Percentiles rank a stretch among this genome's conserved stretches.
Conservation (phyloP, 768 basidiomycete species). For the Lactarius tabidus region DNA sequence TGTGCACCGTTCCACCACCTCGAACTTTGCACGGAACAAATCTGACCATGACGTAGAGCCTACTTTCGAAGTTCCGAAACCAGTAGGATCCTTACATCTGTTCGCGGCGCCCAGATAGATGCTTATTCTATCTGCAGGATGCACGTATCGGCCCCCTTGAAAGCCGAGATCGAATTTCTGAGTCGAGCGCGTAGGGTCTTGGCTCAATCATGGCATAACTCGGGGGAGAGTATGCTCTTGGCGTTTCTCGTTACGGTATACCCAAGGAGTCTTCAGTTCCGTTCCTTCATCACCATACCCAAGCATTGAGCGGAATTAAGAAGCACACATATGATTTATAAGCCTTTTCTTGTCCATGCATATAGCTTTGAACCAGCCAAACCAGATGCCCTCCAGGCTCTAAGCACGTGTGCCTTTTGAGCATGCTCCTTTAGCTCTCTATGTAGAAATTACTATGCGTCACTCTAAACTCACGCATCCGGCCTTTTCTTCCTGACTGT, state of each 20-base stretch:
- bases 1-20: no score
- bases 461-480: conserved; percentile 10
- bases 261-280: neutral
- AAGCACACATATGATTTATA: conserved; percentile 57
- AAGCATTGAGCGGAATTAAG: neutral
- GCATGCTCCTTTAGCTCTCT: conserved; percentile 51
- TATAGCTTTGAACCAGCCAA: conserved; percentile 66
- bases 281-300: neutral
- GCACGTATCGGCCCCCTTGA: no score
- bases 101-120: no score
- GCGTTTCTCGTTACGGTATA: neutral
- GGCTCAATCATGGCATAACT: no score
- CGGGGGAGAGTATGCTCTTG: neutral
- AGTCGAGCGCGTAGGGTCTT: neutral
- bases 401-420: conserved; percentile 27
- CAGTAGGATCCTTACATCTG: no score
- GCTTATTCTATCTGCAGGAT: no score
- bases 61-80: neutral
- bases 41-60: neutral
- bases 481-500: conserved; percentile 50
- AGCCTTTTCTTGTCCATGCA: conserved; percentile 63
- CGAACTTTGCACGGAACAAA: no score
- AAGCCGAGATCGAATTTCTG: neutral
- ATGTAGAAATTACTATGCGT: neutral
- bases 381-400: conserved; percentile 47